Percentiles rank a stretch among this genome's conserved stretches.
Evolutionary conservation across 345 rosid species (phyloP).

Genomic region (Cochlearia excelsa): DNA sequence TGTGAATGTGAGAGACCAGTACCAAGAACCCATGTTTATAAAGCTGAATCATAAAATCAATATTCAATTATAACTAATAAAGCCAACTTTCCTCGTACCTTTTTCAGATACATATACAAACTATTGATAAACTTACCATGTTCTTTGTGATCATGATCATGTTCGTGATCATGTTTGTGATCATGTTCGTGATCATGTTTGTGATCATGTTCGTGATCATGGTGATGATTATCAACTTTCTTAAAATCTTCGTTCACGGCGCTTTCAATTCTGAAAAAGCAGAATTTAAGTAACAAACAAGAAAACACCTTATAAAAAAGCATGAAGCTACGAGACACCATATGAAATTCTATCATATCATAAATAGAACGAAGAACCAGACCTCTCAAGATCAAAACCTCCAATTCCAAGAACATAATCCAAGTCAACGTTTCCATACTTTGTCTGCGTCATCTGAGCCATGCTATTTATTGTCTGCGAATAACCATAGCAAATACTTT

Average conservation of each 20-base stretch:
- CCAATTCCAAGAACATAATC: constrained; percentile 97
- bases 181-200: constrained; percentile 49
- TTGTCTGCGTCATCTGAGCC: constrained; percentile 73
- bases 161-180: constrained; percentile 50
- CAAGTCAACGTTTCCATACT: constrained; percentile 86
- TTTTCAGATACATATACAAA: neutral
- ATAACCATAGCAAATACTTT: constrained; percentile 18
- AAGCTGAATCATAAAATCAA: constrained; percentile 11
- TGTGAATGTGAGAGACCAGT: neutral
- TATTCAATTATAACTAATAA: neutral
- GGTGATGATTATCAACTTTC: constrained; percentile 45
- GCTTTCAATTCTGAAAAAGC: constrained; percentile 67
- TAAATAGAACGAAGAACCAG: constrained; percentile 25
- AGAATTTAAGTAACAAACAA: constrained; percentile 9
- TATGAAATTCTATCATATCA: constrained; percentile 10
- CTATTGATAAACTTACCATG: constrained; percentile 51
- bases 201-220: constrained; percentile 46
- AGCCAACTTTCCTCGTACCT: neutral
- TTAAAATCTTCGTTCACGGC: constrained; percentile 53
- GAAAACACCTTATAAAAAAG: constrained; percentile 9
- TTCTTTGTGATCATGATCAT: constrained; percentile 58
- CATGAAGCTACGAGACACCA: constrained; percentile 20
- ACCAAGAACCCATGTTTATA: neutral
- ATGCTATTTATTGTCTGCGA: constrained; percentile 68
- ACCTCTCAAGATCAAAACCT: constrained; percentile 98